Evolutionary conservation across 768 basidiomycete genomes (phyloP).

Genomic region (Naganishia vaughanmartiniae): DNA sequence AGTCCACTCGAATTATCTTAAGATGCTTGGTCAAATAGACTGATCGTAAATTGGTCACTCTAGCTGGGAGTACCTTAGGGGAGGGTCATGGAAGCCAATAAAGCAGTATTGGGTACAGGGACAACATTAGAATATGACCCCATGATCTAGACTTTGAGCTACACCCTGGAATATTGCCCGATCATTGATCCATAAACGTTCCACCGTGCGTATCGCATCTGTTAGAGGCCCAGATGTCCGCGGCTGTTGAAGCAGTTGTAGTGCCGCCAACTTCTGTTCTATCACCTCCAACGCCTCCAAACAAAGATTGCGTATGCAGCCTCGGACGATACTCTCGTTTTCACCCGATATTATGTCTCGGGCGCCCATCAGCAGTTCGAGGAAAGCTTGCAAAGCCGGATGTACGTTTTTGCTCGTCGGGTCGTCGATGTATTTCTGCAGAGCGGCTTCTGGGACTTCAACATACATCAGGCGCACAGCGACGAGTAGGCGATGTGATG

Average conservation of each 20-base stretch:
- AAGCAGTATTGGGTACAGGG: slow-evolving; percentile 37
- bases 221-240: not conserved
- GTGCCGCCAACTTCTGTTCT: slow-evolving; percentile 4
- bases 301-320: slow-evolving; percentile 34
- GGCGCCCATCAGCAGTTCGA: slow-evolving; percentile 31
- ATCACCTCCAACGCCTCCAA: slow-evolving; percentile 26
- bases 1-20: slow-evolving; percentile 4
- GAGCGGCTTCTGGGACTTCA: slow-evolving; percentile 1
- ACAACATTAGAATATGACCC: slow-evolving; percentile 16
- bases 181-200: not conserved
- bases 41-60: not conserved
- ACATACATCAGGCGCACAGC: slow-evolving; percentile 43
- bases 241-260: not conserved
- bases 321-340: slow-evolving; percentile 39
- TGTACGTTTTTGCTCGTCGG: slow-evolving; percentile 36
- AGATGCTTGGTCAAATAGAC: not conserved
- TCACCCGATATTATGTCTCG: slow-evolving; percentile 39
- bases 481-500: slow-evolving; percentile 65
- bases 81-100: slow-evolving; percentile 41
- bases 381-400: slow-evolving; percentile 24
- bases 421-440: slow-evolving; percentile 28
- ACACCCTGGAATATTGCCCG: not conserved
- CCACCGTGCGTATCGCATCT: slow-evolving; percentile 17
- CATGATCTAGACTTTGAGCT: slow-evolving; percentile 3
- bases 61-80: slow-evolving; percentile 43